Conservation (phyloP, 2,329 filamentous ascomycete genomes). For the Keithomyces neogunnii region DNA sequence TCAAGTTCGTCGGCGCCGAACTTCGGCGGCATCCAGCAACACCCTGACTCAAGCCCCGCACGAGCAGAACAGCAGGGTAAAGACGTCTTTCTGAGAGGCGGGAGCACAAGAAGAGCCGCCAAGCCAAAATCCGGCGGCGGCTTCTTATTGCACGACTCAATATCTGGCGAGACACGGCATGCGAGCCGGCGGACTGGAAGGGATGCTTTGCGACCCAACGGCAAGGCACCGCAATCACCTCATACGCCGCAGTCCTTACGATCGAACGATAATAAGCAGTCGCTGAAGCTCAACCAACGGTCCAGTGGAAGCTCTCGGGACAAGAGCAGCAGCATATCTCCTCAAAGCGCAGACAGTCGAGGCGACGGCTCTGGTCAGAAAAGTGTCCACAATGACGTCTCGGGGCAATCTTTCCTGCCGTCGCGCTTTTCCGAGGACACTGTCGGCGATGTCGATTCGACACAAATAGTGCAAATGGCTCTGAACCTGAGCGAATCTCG, state of each 20-base stretch:
- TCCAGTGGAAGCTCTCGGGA: not conserved
- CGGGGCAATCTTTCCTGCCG: not conserved
- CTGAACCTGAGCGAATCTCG: conserved; percentile 78
- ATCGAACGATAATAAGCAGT: not conserved
- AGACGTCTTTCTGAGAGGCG: conserved; percentile 11
- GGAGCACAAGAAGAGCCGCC: conserved; percentile 22
- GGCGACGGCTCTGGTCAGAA: not conserved
- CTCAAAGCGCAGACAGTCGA: not conserved
- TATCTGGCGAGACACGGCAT: conserved; percentile 23
- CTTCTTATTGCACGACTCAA: conserved; percentile 41
- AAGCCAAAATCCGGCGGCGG: conserved; percentile 39
- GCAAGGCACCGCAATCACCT: conserved; percentile 8
- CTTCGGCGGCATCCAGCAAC: conserved; percentile 3
- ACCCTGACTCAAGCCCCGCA: conserved; percentile 5
- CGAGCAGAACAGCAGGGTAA: not conserved
- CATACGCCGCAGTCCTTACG: conserved; percentile 1
- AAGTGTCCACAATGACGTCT: not conserved
- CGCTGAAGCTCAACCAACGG: not conserved
- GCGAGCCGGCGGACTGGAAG: conserved; percentile 20
- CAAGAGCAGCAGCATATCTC: not conserved
- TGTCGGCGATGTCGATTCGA: conserved; percentile 62
- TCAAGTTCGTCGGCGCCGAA: conserved; percentile 10
- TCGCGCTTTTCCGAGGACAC: not conserved
- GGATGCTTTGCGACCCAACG: conserved; percentile 14
- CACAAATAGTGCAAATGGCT: conserved; percentile 89